These are phyloP conservation scores for Aspergillus haitiensis DNA, from an alignment of 495 filamentous ascomycete species.

Conservation along the genomic window DNA sequence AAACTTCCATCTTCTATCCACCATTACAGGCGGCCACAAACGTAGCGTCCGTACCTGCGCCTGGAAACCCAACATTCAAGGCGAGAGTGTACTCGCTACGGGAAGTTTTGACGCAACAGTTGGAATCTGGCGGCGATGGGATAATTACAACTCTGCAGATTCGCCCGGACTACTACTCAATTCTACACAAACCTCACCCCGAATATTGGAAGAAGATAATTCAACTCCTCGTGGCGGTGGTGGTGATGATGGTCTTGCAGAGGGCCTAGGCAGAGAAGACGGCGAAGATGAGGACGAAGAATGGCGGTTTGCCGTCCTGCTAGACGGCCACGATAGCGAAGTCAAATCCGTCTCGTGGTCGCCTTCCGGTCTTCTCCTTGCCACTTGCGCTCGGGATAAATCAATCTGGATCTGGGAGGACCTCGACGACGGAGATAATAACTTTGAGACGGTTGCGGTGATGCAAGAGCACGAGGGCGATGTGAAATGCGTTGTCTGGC, in stretches of 20 bases:
- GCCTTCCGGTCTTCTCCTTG: slow-evolving; percentile 74
- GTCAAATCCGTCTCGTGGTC: slow-evolving; percentile 85
- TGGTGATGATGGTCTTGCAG: slow-evolving; percentile 18
- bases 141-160: slow-evolving; percentile 38
- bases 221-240: not conserved
- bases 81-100: slow-evolving; percentile 78
- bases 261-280: slow-evolving; percentile 18
- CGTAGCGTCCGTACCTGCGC: slow-evolving; percentile 76
- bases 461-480: slow-evolving; percentile 91
- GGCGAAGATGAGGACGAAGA: slow-evolving; percentile 66
- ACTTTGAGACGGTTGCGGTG: slow-evolving; percentile 94
- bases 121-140: slow-evolving; percentile 78
- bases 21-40: slow-evolving; percentile 83
- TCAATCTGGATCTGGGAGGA: slow-evolving; percentile 99
- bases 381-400: slow-evolving; percentile 90
- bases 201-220: not conserved
- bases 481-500: slow-evolving; percentile 92
- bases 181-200: too few relatives aligned
- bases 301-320: slow-evolving; percentile 82
- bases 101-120: slow-evolving; percentile 89
- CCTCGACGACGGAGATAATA: slow-evolving; percentile 76
- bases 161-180: too few relatives aligned
- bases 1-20: slow-evolving; percentile 72
- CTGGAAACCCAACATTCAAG: slow-evolving; percentile 74
- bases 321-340: slow-evolving; percentile 93